These are phyloP conservation scores for Picochlorum sp. DNA, from an alignment of 139 green algal genomes.

Conservation along the genomic window DNA sequence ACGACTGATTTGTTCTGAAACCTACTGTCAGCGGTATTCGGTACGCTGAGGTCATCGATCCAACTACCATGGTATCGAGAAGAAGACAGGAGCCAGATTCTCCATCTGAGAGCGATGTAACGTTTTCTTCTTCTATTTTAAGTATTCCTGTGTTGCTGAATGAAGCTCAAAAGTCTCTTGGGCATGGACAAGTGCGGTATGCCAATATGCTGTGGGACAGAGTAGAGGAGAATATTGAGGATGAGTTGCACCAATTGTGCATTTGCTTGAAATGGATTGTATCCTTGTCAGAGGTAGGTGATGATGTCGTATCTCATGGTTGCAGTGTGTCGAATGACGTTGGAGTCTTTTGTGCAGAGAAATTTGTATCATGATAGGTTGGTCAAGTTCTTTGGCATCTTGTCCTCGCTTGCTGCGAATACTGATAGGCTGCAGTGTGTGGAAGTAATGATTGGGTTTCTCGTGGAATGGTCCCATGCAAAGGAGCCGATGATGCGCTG, in stretches of 20 bases:
- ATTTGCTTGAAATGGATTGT: conserved; percentile 16
- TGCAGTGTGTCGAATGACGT: neutral
- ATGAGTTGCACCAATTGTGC: conserved; percentile 16
- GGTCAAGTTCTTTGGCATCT: conserved; percentile 32
- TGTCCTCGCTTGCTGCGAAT: conserved; percentile 15
- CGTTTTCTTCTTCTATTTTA: conserved; percentile 6
- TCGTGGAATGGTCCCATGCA: conserved; percentile 13
- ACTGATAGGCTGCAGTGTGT: conserved; percentile 25
- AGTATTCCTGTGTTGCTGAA: conserved; percentile 26
- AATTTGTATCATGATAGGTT: conserved; percentile 35
- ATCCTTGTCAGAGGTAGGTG: conserved; percentile 21
- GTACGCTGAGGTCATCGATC: no score
- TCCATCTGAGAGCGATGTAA: no score
- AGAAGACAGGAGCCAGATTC: no score
- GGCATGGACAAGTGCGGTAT: conserved; percentile 17
- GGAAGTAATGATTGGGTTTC: conserved; percentile 22
- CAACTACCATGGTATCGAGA: no score
- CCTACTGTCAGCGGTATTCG: no score
- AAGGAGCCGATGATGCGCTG: conserved; percentile 34
- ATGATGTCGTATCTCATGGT: neutral
- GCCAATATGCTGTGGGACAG: conserved; percentile 27
- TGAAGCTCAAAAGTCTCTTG: conserved; percentile 21
- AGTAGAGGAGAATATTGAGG: conserved; percentile 4
- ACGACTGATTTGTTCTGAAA: no score
- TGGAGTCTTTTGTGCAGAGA: conserved; percentile 1